Percentiles rank a stretch among this genome's conserved stretches.
These are phyloP conservation scores for Fusarium lateritium DNA, from an alignment of 2,329 filamentous ascomycete species.

Conservation along the genomic window DNA sequence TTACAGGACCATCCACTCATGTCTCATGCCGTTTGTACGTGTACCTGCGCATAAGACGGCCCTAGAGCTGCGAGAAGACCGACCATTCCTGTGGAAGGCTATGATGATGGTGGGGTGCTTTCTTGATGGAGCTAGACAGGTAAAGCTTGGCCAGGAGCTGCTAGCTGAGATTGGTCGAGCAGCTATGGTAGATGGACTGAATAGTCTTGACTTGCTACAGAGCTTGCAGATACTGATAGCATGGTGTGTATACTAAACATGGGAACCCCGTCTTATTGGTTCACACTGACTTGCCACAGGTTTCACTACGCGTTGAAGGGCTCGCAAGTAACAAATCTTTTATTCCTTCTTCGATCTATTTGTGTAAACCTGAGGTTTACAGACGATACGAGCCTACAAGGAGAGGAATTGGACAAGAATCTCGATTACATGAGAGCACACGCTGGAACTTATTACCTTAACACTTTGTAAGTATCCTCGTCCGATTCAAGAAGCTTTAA, in stretches of 20 bases:
- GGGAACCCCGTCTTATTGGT: neutral
- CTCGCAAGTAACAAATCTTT: slow-evolving; percentile 64
- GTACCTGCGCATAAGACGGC: slow-evolving; percentile 57
- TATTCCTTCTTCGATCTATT: slow-evolving; percentile 64
- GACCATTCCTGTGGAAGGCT: slow-evolving; percentile 65
- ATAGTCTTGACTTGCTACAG: slow-evolving; percentile 64
- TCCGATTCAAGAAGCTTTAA: neutral
- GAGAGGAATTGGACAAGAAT: slow-evolving; percentile 45
- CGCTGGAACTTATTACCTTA: slow-evolving; percentile 65
- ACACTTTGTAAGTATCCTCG: slow-evolving; percentile 59
- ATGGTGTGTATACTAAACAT: slow-evolving; percentile 57
- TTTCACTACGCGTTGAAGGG: slow-evolving; percentile 65
- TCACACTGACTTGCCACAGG: slow-evolving; percentile 51
- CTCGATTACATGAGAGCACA: slow-evolving; percentile 64
- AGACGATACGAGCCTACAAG: slow-evolving; percentile 41
- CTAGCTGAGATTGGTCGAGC: slow-evolving; percentile 60
- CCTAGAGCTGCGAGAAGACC: slow-evolving; percentile 54
- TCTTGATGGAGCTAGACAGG: slow-evolving; percentile 61
- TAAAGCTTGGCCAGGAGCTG: slow-evolving; percentile 60
- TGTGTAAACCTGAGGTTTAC: slow-evolving; percentile 59
- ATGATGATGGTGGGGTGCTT: slow-evolving; percentile 62
- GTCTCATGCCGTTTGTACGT: slow-evolving; percentile 63
- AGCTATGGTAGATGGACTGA: slow-evolving; percentile 58
- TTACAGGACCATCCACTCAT: slow-evolving; percentile 54
- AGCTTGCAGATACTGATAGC: slow-evolving; percentile 61